Evolutionary conservation across 164 flowering plant species (phyloP).

Genomic region (Nymphaea thermarum): DNA sequence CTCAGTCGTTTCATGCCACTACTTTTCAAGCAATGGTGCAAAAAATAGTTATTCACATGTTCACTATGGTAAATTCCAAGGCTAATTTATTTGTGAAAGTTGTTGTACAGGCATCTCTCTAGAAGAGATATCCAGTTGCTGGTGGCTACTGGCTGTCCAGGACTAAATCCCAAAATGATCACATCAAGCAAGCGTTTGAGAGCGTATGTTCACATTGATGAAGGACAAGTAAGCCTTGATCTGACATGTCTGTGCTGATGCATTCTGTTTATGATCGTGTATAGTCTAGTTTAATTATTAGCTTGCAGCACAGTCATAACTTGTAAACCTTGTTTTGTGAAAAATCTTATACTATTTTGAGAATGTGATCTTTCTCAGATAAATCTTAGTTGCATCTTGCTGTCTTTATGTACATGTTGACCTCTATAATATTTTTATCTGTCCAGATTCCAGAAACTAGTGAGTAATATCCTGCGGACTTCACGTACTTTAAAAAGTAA

Average conservation of each 20-base stretch:
- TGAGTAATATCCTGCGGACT: too few relatives aligned
- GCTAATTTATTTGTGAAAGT: background rate
- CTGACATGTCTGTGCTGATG: background rate
- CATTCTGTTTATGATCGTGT: background rate
- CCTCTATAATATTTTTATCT: too few relatives aligned
- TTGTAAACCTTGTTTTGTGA: too few relatives aligned
- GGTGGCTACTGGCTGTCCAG: background rate
- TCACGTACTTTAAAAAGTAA: too few relatives aligned
- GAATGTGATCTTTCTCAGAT: too few relatives aligned
- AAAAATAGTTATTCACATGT: too few relatives aligned
- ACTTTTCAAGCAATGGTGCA: background rate
- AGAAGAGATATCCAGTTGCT: slow-evolving; percentile 2
- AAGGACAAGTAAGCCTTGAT: background rate
- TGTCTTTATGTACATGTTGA: too few relatives aligned
- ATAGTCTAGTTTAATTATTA: background rate
- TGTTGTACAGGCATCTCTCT: background rate
- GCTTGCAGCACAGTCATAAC: too few relatives aligned
- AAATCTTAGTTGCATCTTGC: too few relatives aligned
- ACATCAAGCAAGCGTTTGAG: slow-evolving; percentile 3
- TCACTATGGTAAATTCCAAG: background rate
- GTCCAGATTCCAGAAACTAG: too few relatives aligned
- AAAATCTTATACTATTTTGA: too few relatives aligned
- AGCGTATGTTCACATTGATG: slow-evolving; percentile 1
- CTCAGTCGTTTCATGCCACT: background rate
- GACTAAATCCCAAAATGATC: background rate